Conservation (phyloP, 2,329 filamentous ascomycete genomes). For the Fusarium sp. region DNA sequence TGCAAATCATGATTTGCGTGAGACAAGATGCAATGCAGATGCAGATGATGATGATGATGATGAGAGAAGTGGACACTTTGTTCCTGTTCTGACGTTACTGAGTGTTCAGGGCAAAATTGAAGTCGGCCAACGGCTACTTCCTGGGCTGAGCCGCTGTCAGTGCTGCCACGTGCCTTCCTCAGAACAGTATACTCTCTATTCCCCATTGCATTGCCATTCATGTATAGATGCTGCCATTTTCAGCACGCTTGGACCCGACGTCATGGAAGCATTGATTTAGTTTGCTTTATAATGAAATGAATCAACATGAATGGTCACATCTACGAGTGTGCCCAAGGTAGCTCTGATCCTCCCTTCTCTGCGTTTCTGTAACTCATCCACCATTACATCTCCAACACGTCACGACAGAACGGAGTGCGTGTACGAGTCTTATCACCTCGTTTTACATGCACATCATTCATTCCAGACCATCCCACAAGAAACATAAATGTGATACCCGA, state of each 20-base stretch:
- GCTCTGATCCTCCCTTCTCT: slow-evolving; percentile 7
- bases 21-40: slow-evolving; percentile 8
- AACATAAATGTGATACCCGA: not conserved
- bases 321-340: not conserved
- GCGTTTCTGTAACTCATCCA: not conserved
- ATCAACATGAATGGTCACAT: not conserved
- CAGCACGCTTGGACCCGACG: not conserved
- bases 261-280: slow-evolving; percentile 15
- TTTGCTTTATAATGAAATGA: not conserved
- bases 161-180: slow-evolving; percentile 35
- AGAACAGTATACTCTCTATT: slow-evolving; percentile 21
- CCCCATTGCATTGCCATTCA: slow-evolving; percentile 1
- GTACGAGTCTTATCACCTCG: slow-evolving; percentile 2
- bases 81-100: not conserved
- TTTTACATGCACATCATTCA: slow-evolving; percentile 4
- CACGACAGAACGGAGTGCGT: slow-evolving; percentile 11
- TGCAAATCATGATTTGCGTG: slow-evolving; percentile 27
- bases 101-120: slow-evolving; percentile 1
- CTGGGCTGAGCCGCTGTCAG: slow-evolving; percentile 12
- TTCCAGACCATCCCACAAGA: not conserved
- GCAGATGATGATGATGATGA: slow-evolving; percentile 1
- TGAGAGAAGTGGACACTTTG: slow-evolving; percentile 10
- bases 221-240: slow-evolving; percentile 15
- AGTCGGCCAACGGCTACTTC: not conserved
- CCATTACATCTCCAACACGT: slow-evolving; percentile 7